phyloP scores from a whole-genome alignment of 345 rosid genomes.

The Orychophragmus violaceus region DNA sequence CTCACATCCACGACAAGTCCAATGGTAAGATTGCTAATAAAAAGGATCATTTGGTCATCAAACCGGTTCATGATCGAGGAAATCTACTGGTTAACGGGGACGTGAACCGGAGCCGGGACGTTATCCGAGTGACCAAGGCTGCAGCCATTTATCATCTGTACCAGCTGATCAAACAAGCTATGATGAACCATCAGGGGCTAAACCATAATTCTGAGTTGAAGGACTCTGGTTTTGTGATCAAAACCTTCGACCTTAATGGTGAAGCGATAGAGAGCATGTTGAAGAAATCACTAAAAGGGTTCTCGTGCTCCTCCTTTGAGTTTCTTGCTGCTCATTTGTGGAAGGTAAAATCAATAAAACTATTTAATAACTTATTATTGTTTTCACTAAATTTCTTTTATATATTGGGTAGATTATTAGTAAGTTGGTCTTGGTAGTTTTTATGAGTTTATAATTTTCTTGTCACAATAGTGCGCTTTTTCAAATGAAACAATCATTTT shows the following conservation, averaged over 20 bases:
- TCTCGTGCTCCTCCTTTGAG: slow-evolving; percentile 53
- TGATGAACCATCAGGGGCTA: slow-evolving; percentile 15
- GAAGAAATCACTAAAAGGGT: slow-evolving; percentile 32
- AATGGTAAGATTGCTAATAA: neutral
- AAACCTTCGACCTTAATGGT: slow-evolving; percentile 42
- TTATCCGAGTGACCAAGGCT: slow-evolving; percentile 26
- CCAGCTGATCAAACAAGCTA: slow-evolving; percentile 47
- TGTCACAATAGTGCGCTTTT: neutral
- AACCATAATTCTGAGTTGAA: neutral
- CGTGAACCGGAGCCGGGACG: neutral
- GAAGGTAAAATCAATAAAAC: slow-evolving; percentile 37
- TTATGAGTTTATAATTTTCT: neutral
- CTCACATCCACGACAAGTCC: slow-evolving; percentile 25
- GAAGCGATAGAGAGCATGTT: slow-evolving; percentile 43
- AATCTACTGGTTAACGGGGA: slow-evolving; percentile 23
- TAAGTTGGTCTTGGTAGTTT: neutral
- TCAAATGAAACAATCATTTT: neutral
- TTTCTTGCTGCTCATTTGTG: slow-evolving; percentile 58
- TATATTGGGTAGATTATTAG: neutral
- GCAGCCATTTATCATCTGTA: slow-evolving; percentile 62
- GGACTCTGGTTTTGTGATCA: slow-evolving; percentile 32
- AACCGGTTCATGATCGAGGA: slow-evolving; percentile 55
- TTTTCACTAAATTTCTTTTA: neutral
- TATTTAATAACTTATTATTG: neutral
- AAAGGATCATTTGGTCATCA: slow-evolving; percentile 7